These are phyloP conservation scores for Aspergillus spinulosporus DNA, from an alignment of 2,329 filamentous ascomycete genomes.

Conservation along the genomic window DNA sequence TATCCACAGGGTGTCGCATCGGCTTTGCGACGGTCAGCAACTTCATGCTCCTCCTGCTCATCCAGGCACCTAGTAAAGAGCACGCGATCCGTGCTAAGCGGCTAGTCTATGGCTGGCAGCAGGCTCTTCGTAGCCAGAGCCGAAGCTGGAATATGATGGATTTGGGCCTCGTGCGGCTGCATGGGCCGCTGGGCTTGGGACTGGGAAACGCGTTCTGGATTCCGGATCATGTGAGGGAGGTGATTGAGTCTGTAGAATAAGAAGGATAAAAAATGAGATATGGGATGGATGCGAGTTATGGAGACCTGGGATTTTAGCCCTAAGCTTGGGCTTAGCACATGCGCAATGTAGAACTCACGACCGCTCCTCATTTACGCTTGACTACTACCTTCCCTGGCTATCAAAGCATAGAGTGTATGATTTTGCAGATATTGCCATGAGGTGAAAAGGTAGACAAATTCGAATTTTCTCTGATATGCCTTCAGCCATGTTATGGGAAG, in stretches of 20 bases:
- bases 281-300: no score
- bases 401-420: no score
- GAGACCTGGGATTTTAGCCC: no score
- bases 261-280: background rate
- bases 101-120: constrained; percentile 33
- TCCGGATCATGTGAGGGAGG: constrained; percentile 29
- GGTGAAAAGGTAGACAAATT: no score
- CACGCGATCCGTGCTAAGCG: constrained; percentile 30
- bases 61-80: constrained; percentile 33
- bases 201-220: constrained; percentile 28
- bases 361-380: no score
- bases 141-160: constrained; percentile 33
- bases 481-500: background rate
- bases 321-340: no score
- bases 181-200: constrained; percentile 33
- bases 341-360: no score
- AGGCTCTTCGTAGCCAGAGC: constrained; percentile 31
- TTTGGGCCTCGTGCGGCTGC: constrained; percentile 32
- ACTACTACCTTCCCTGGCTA: no score
- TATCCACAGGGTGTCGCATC: constrained; percentile 33
- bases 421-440: no score
- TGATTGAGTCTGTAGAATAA: constrained; percentile 2
- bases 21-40: constrained; percentile 39
- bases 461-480: background rate
- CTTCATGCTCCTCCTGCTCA: constrained; percentile 33